phyloP scores from a whole-genome alignment of 371 early-diverging fungal genomes.

The Mucor lusitanicus region DNA sequence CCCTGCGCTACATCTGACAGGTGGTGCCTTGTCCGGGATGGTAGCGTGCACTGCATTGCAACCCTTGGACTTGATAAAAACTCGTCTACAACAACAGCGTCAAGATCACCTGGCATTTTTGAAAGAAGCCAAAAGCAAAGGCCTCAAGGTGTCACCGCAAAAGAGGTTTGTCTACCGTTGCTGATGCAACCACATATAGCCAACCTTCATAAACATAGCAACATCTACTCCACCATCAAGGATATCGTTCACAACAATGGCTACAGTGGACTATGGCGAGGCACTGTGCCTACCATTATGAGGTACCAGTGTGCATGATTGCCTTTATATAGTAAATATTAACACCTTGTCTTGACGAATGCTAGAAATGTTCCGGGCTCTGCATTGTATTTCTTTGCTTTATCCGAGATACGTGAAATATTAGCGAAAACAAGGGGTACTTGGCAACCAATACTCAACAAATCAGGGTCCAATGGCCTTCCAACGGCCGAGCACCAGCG shows the following conservation, averaged over 20 bases:
- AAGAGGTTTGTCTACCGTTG: constrained; percentile 21
- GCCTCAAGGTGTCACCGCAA: constrained; percentile 30
- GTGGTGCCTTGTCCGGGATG: constrained; percentile 84
- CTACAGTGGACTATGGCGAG: constrained; percentile 87
- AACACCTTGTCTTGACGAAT: background rate
- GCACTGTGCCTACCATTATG: constrained; percentile 82
- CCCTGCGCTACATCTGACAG: constrained; percentile 65
- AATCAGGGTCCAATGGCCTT: constrained; percentile 1
- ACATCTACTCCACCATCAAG: constrained; percentile 57
- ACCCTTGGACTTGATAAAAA: constrained; percentile 92
- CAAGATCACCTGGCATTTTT: constrained; percentile 56
- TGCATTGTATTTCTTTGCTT: constrained; percentile 76
- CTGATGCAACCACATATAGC: background rate
- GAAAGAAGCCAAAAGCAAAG: constrained; percentile 43
- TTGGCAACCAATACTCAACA: constrained; percentile 36
- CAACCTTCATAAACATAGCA: constrained; percentile 32
- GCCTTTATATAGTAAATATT: background rate
- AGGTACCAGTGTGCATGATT: constrained; percentile 51
- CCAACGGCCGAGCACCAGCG: constrained; percentile 24
- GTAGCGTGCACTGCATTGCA: constrained; percentile 84
- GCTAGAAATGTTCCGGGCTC: constrained; percentile 83
- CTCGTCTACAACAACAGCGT: constrained; percentile 77
- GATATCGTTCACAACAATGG: constrained; percentile 66
- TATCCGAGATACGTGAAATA: constrained; percentile 54
- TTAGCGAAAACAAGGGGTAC: constrained; percentile 40